phyloP scores from a whole-genome alignment of 202 grass and related monocot species.

The Zoysia matrella region DNA sequence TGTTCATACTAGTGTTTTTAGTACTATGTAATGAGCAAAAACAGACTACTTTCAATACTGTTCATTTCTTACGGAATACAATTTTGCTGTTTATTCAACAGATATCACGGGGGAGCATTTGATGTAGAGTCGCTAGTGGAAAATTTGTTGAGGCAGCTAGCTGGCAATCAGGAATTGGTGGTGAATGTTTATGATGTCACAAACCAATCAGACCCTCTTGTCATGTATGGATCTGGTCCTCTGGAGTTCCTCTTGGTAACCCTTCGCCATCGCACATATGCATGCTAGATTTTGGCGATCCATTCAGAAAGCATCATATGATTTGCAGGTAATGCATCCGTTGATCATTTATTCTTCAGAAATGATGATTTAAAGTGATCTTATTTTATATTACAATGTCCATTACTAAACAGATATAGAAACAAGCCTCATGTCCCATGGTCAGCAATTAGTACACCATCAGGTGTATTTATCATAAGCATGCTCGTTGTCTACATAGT shows the following conservation, averaged over 20 bases:
- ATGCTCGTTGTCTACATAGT: conserved; percentile 87
- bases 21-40: not conserved
- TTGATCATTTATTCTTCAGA: conserved; percentile 14
- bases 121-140: conserved; percentile 98
- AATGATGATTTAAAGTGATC: conserved; percentile 25
- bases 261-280: conserved; percentile 63
- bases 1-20: not conserved
- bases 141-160: conserved; percentile 87
- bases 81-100: conserved; percentile 37
- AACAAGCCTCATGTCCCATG: conserved; percentile 71
- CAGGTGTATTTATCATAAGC: conserved; percentile 74
- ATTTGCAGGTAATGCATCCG: conserved; percentile 73
- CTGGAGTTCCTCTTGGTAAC: conserved; percentile 67
- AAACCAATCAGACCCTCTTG: conserved; percentile 74
- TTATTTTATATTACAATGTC: conserved; percentile 13
- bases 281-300: conserved; percentile 95
- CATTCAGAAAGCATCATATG: conserved; percentile 93
- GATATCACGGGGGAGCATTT: conserved; percentile 95
- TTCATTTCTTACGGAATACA: not conserved
- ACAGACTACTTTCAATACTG: not conserved
- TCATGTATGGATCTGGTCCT: conserved; percentile 95
- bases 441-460: conserved; percentile 69
- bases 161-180: conserved; percentile 93
- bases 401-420: conserved; percentile 71
- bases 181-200: conserved; percentile 99